Evolutionary conservation across 345 rosid genomes (phyloP), one percentile per base, ranked within the genome.

Genomic region (Excoecaria cochinchinensis): DNA sequence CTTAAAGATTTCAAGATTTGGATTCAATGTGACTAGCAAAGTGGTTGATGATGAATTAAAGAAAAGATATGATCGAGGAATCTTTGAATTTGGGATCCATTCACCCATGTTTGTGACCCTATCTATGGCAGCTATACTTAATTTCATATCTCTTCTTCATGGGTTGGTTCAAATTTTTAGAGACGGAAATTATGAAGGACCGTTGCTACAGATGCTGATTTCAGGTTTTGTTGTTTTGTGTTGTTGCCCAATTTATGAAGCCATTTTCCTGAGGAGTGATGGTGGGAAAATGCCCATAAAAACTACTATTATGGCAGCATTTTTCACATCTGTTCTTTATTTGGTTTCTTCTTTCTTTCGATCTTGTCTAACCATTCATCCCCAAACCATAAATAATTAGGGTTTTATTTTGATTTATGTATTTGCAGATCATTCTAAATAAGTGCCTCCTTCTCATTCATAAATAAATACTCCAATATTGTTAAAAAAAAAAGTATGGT

Each of bases 11-110:
- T 81, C 89, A 14, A 42, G 83, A 0, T 79, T 57, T 0, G 92
- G 88, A 3, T 95, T 90, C 80, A 87, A 76, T 56, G 74, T 90
- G 71, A 92, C 95, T 1, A 88, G 83, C 87, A 94, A 94, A 83
- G 85, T 81, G 1, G 56, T 74, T 1, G 85, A 84, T 4, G 81
- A 83, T 0, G 89, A 91, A 74, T 92, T 81, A 47, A 83, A 79
- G 36, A 87, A 88, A 74, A 79, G 84, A 78, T 91, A 89, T 13
- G 86, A 80, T 66, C 80, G 84, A 76, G 95, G 85, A 31, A 64
- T 84, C 0, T 92, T 90, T 3, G 91, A 92, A 53, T 90, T 92
- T 6, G 91, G 95, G 7, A 85, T 73, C 1, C n/a, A 83, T 40
- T 86, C 88, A 0, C 89, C 90, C 1, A 76, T 94, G 85, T 89